Percentiles rank a stretch among this genome's conserved stretches.
phyloP scores from a whole-genome alignment of 352 stramenopile genomes.

The Phytophthora parvispora region DNA sequence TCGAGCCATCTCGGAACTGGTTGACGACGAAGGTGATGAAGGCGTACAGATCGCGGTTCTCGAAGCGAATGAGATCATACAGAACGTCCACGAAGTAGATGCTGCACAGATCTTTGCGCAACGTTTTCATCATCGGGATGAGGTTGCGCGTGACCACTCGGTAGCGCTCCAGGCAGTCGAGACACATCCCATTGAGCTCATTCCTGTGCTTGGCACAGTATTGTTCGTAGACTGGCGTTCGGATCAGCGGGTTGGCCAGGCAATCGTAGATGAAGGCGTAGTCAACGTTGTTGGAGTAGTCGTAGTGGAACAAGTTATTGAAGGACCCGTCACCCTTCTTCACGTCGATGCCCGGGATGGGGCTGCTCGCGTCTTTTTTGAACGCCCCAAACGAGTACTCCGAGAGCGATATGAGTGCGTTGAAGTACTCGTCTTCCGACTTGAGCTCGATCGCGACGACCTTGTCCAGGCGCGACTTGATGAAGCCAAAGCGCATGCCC shows the following conservation, averaged over 20 bases:
- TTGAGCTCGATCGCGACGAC: not conserved
- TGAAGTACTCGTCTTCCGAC: slow-evolving; percentile 9
- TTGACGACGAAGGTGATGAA: not conserved
- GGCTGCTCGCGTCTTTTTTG: slow-evolving; percentile 1
- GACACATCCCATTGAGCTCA: not conserved
- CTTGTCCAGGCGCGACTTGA: not conserved
- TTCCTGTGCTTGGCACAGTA: slow-evolving; percentile 3
- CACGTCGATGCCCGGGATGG: not conserved
- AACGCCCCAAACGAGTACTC: slow-evolving; percentile 7
- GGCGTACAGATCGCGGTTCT: slow-evolving; percentile 7
- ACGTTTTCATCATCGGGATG: slow-evolving; percentile 23
- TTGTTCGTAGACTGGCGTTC: not conserved
- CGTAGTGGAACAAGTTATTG: slow-evolving; percentile 10
- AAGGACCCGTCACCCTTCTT: slow-evolving; percentile 2
- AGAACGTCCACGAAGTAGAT: slow-evolving; percentile 30
- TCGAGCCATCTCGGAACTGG: not conserved
- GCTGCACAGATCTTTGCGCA: slow-evolving; percentile 30
- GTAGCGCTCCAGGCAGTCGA: slow-evolving; percentile 6
- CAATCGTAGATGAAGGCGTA: slow-evolving; percentile 4
- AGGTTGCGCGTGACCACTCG: slow-evolving; percentile 19
- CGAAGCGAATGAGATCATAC: slow-evolving; percentile 22
- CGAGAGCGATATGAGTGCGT: slow-evolving; percentile 1
- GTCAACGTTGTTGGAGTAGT: slow-evolving; percentile 12
- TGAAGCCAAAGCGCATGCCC: not conserved
- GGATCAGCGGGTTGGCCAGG: slow-evolving; percentile 3